Conservation (phyloP, 2,329 filamentous ascomycete species). For the Botrytis pseudocinerea region DNA sequence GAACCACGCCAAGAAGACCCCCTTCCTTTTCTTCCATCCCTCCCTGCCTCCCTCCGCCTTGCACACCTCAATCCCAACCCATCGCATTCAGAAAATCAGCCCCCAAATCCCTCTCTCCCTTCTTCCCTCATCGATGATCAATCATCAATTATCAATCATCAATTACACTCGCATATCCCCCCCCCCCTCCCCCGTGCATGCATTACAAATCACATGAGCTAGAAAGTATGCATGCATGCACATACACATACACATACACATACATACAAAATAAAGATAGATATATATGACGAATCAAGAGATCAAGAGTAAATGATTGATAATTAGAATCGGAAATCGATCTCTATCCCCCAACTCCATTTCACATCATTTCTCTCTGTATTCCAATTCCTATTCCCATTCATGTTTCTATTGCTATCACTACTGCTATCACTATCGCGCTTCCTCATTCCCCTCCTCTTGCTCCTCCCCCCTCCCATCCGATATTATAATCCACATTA, state of each 20-base stretch:
- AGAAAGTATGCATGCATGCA: slow-evolving; percentile 7
- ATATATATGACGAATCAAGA: not conserved
- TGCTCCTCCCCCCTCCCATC: not conserved
- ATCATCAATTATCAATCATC: not conserved
- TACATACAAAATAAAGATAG: no score
- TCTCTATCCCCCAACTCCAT: not conserved
- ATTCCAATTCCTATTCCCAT: not conserved
- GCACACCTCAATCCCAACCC: not conserved
- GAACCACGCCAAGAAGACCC: not conserved
- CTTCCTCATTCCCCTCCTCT: not conserved
- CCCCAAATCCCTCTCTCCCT: not conserved
- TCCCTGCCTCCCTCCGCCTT: not conserved
- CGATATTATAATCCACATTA: slow-evolving; percentile 11
- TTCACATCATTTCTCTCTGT: not conserved
- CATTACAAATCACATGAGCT: slow-evolving; percentile 13
- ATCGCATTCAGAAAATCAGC: not conserved
- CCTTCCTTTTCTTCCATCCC: not conserved
- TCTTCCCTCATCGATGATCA: not conserved
- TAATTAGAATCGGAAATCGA: not conserved
- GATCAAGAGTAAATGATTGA: not conserved
- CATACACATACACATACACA: not conserved
- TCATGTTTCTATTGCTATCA: not conserved
- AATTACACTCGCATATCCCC: not conserved
- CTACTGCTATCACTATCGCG: not conserved
- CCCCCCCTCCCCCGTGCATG: not conserved